Evolutionary conservation across 306 rosid species (phyloP).

Genomic region (Lathyrus sativus): DNA sequence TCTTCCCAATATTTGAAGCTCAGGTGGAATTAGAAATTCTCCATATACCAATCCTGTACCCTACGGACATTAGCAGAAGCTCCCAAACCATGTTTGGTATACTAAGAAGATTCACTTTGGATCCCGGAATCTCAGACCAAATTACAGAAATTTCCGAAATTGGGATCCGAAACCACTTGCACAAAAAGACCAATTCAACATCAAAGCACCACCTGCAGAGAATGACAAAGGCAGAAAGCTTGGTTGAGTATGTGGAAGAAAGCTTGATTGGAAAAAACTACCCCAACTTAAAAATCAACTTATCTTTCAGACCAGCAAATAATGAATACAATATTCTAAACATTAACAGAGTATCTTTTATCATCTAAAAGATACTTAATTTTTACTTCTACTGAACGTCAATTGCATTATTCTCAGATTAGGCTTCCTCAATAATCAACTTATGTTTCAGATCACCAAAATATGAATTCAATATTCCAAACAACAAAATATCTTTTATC

Average conservation of each 20-base stretch:
- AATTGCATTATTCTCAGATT: slow-evolving; percentile 3
- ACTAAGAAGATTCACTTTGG: slow-evolving; percentile 88
- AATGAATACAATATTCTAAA: slow-evolving; percentile 15
- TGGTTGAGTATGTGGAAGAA: not conserved
- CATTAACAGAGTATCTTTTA: not conserved
- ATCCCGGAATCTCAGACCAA: slow-evolving; percentile 99
- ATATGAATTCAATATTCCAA: no score
- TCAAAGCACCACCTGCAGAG: slow-evolving; percentile 95
- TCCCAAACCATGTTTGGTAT: slow-evolving; percentile 99
- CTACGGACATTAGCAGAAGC: slow-evolving; percentile 85
- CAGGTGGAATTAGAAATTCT: slow-evolving; percentile 59
- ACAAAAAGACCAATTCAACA: slow-evolving; percentile 78
- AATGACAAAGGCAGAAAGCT: no score
- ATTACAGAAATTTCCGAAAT: slow-evolving; percentile 87
- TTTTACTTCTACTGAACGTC: not conserved
- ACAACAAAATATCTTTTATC: slow-evolving; percentile 9
- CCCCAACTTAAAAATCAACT: not conserved
- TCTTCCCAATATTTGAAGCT: slow-evolving; percentile 33
- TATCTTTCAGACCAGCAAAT: slow-evolving; percentile 9
- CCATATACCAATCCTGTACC: slow-evolving; percentile 91
- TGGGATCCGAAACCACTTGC: slow-evolving; percentile 72
- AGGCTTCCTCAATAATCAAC: slow-evolving; percentile 6
- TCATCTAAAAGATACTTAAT: slow-evolving; percentile 1
- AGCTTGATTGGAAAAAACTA: slow-evolving; percentile 13
- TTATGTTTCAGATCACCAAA: slow-evolving; percentile 5